Evolutionary conservation across 768 basidiomycete genomes (phyloP), one percentile per base, ranked within the genome.

Genomic region (Lactarius akahatsu): DNA sequence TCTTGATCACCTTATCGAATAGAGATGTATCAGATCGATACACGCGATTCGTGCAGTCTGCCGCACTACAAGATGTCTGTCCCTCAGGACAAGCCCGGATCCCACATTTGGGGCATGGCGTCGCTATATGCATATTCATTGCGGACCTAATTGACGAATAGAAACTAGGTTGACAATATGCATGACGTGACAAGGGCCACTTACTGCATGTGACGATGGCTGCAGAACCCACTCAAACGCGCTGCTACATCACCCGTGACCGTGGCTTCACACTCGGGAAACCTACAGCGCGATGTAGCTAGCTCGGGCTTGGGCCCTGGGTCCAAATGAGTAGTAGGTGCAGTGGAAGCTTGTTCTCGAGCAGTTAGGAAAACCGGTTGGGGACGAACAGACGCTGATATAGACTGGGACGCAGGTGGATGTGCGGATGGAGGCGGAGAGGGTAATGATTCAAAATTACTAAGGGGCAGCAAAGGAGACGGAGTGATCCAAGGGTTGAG

Each of bases 191-290:
- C 55, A 34, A 43, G 7, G 11, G 8, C 26, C 8, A 64, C 40
- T 13, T 64, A 8, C 59, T 30, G 15, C 54, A 28, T 61, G 18
- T 65, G 59, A 3, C 11, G 0, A 7, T 65, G 32, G 26, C 32
- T 36, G 52, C 64, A 65, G 41, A 60, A 65, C 18, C 64, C 64
- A 16, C 41, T 32, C 23, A 55, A 34, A 30, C 41, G 32, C 10
- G 18, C 32, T 8, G 32, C 13, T 20, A 26, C 23, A 10, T n/a
- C 43, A n/a, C 20, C 18, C 30, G n/a, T 45, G 20, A n/a, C 9
- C 8, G 20, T 3, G 8, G 8, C 20, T n/a, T 2, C 20, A n/a
- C 64, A 65, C 43, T 10, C 43, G 8, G 43, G 43, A 1, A 30
- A 23, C 9, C 16, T 45, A 28, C 59, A 61, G 1, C 6, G 18